phyloP scores from a whole-genome alignment of 2,329 filamentous ascomycete species.

The Aureobasidium sp. region DNA sequence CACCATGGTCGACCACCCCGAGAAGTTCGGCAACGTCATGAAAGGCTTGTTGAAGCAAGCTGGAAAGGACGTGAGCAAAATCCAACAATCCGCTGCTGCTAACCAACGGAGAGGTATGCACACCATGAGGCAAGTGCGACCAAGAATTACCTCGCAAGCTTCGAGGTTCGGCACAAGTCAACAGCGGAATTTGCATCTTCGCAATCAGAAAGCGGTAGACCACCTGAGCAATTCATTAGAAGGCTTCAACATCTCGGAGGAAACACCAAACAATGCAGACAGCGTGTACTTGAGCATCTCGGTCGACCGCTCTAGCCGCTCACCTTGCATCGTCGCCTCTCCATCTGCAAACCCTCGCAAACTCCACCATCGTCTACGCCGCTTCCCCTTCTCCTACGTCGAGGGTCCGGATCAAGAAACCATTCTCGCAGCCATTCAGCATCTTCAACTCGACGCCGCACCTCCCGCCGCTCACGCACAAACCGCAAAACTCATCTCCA shows the following conservation, averaged over 20 bases:
- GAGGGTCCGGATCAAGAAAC: conserved; percentile 31
- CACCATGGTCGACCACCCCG: conserved; percentile 65
- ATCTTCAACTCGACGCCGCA: conserved; percentile 45
- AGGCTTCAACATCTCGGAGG: conserved; percentile 23
- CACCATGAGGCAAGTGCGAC: conserved; percentile 31
- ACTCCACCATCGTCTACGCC: conserved; percentile 37
- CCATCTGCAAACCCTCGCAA: conserved; percentile 38
- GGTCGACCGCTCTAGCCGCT: conserved; percentile 54
- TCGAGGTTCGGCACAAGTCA: conserved; percentile 23
- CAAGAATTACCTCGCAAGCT: conserved; percentile 4
- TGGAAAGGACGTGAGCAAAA: conserved; percentile 32
- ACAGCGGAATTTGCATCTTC: conserved; percentile 47
- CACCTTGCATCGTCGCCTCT: conserved; percentile 57
- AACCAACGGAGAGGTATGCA: conserved; percentile 33
- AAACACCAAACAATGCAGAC: conserved; percentile 25
- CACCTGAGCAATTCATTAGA: conserved; percentile 41
- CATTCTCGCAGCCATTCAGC: conserved; percentile 37
- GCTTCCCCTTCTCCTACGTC: conserved; percentile 56
- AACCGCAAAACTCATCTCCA: conserved; percentile 43
- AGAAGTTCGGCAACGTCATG: conserved; percentile 63
- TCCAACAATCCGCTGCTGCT: conserved; percentile 14
- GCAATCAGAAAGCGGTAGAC: conserved; percentile 44
- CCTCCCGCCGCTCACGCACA: conserved; percentile 34
- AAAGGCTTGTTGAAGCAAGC: conserved; percentile 48
- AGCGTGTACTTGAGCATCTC: conserved; percentile 49